phyloP scores from a whole-genome alignment of 352 stramenopile species.

The Phytophthora parvispora region DNA sequence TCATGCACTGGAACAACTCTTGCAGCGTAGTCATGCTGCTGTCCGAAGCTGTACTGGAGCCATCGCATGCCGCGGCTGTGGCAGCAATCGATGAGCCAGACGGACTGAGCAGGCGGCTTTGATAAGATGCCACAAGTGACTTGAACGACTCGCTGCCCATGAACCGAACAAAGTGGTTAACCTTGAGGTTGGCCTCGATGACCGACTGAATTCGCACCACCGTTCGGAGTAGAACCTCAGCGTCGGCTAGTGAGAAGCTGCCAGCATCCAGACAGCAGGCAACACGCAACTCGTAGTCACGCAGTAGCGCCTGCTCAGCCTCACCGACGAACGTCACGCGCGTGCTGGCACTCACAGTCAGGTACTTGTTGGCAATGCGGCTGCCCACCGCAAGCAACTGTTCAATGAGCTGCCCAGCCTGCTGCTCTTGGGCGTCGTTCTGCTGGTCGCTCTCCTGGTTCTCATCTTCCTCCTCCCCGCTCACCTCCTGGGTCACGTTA shows the following conservation, averaged over 20 bases:
- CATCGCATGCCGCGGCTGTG: constrained; percentile 31
- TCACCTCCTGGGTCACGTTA: constrained; percentile 44
- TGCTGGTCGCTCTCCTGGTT: constrained; percentile 39
- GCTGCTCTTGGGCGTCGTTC: constrained; percentile 23
- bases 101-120: constrained; percentile 79
- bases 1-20: constrained; percentile 92
- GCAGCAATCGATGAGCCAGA: constrained; percentile 44
- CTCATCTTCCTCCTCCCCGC: constrained; percentile 34
- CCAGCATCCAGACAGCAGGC: constrained; percentile 66
- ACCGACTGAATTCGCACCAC: constrained; percentile 63
- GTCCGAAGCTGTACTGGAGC: constrained; percentile 65
- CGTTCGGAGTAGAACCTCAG: constrained; percentile 64
- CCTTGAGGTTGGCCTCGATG: constrained; percentile 83
- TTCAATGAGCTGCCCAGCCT: constrained; percentile 76
- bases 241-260: constrained; percentile 76
- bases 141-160: constrained; percentile 88
- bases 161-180: constrained; percentile 91
- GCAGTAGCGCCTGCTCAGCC: constrained; percentile 61
- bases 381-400: constrained; percentile 66
- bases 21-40: constrained; percentile 87
- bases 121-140: constrained; percentile 78
- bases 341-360: constrained; percentile 59
- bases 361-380: constrained; percentile 73
- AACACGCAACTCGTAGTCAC: constrained; percentile 70
- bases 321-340: constrained; percentile 80